A percentile compares a stretch with the other conserved stretches of the same genome.
These are phyloP conservation scores for Oropetium thomaeum DNA, from an alignment of 176 grass and related monocot species.

Conservation along the genomic window DNA sequence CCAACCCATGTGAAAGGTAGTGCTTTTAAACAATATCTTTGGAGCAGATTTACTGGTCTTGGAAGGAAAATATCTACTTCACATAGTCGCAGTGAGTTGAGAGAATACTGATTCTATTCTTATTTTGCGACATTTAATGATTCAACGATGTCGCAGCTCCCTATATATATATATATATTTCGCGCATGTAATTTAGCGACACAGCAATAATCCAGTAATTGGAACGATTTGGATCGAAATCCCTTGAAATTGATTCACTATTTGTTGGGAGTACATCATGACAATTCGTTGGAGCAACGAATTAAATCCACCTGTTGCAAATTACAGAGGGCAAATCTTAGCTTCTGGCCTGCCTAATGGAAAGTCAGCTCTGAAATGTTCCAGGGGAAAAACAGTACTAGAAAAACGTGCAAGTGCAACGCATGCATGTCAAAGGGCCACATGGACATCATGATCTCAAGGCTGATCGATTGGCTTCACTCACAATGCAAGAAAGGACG, in stretches of 20 bases:
- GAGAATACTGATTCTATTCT: background rate
- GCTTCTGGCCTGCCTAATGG: background rate
- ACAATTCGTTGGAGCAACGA: background rate
- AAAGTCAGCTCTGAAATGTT: background rate
- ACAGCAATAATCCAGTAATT: background rate
- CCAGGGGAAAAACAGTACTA: background rate
- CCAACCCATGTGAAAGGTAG: background rate
- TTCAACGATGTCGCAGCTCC: background rate
- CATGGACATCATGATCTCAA: background rate
- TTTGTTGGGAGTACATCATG: background rate
- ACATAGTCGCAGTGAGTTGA: no score
- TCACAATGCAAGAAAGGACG: background rate
- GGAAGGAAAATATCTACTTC: background rate
- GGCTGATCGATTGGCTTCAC: background rate
- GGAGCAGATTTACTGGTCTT: background rate
- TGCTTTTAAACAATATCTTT: background rate
- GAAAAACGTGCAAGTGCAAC: background rate
- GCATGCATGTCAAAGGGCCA: background rate
- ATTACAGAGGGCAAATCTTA: background rate
- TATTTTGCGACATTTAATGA: background rate
- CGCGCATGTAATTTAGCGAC: background rate
- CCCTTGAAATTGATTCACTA: background rate
- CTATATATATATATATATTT: no score
- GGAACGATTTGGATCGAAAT: background rate
- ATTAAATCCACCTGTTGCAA: background rate